These are phyloP conservation scores for Vicia sativa DNA, from an alignment of 306 rosid genomes.

Conservation along the genomic window DNA sequence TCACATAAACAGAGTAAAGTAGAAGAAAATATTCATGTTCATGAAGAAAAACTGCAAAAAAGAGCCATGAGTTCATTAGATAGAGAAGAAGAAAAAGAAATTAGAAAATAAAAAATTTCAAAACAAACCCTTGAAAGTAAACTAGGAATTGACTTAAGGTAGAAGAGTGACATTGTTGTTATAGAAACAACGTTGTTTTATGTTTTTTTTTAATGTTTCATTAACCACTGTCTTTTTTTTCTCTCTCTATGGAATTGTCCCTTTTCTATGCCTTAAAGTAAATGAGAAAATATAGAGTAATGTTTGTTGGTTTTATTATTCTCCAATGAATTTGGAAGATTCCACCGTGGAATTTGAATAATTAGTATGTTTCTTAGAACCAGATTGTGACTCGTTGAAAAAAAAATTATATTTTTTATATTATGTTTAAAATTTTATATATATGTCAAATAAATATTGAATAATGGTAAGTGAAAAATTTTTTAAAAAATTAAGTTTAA, in stretches of 20 bases:
- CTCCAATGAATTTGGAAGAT: slow-evolving; percentile 85
- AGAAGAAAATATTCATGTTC: slow-evolving; percentile 40
- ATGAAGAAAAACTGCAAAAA: slow-evolving; percentile 28
- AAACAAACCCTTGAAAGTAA: slow-evolving; percentile 51
- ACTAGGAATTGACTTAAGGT: slow-evolving; percentile 50
- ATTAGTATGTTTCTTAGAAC: slow-evolving; percentile 44
- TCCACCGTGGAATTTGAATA: slow-evolving; percentile 47
- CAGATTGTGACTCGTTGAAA: too few species aligned
- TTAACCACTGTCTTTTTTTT: neutral
- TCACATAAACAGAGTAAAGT: slow-evolving; percentile 22
- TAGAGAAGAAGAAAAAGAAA: slow-evolving; percentile 6
- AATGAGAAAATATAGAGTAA: slow-evolving; percentile 46
- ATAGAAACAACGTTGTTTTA: slow-evolving; percentile 16
- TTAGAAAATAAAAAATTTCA: slow-evolving; percentile 47
- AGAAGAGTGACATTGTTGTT: slow-evolving; percentile 53
- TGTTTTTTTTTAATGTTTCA: slow-evolving; percentile 20
- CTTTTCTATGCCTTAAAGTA: slow-evolving; percentile 40
- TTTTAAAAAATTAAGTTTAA: too few species aligned
- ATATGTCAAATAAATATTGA: too few species aligned
- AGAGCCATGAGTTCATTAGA: slow-evolving; percentile 44
- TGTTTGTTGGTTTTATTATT: slow-evolving; percentile 49
- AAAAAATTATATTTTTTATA: too few species aligned
- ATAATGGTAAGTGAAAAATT: too few species aligned
- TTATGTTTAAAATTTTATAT: too few species aligned
- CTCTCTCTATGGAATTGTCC: slow-evolving; percentile 16